Evolutionary conservation across 2,329 filamentous ascomycete genomes (phyloP), one percentile per base, ranked within the genome.

Genomic region (Nigrospora sphaerica): DNA sequence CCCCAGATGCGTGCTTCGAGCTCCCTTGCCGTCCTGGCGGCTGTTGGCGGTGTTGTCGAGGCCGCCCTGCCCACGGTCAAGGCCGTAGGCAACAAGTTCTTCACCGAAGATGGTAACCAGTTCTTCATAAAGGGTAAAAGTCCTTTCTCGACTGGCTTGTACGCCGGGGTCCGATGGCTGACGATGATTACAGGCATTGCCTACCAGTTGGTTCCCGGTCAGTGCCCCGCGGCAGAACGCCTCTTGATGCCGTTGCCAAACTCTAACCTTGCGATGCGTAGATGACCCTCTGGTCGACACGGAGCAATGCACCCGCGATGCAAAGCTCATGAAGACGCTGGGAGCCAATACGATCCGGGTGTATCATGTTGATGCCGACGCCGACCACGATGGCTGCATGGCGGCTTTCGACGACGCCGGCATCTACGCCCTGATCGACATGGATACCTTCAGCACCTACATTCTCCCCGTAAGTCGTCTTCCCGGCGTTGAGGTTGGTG

Each of bases 41-140:
- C 23, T 28, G 23, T 10, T 49, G 60, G 65, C 54, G 60, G 55
- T 31, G 57, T 62, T 23, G 55, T 58, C 31, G 62, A 61, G 39
- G 54, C 62, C 32, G 71, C 74, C 31, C 53, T 80, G 41, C 66
- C 75, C 33, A 69, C 72, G 19, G 70, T 81, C 49, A 69, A 73
- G 44, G 66, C 70, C 17, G 78, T 84, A 45, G 88, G 88, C 43
- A 83, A 84, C 70, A 95, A 95, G 68, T 89, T 95, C 72, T 95
- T 95, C 71, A 83, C 81, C 55, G 80, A 79, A 58, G 80, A 91
- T 63, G 88, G 88, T 53, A 75, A 82, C 32, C 88, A 95, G 62
- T 95, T 87, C 73, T 93, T 81, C 65, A 77, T 93, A 65, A 93
- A 91, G 70, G 88, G 88, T 86, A 65, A 43, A 62, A 39, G 17